Conservation (phyloP, 805 yeast genomes). For the Aciculoconidium aculeatum region DNA sequence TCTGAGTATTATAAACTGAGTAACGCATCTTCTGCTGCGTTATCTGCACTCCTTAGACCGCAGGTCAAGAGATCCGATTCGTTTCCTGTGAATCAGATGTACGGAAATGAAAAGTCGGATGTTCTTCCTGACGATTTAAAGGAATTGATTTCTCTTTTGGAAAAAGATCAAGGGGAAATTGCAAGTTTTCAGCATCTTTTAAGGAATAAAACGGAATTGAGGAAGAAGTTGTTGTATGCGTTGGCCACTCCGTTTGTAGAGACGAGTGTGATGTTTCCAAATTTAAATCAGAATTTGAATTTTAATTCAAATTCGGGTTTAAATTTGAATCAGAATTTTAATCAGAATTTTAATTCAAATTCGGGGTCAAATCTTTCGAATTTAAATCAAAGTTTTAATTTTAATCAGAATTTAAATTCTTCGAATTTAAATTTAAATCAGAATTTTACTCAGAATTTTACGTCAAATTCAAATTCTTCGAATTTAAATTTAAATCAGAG, state of each 20-base stretch:
- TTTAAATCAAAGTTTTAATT: no score
- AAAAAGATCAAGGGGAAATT: constrained; percentile 24
- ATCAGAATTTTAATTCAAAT: no score
- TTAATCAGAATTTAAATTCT: no score
- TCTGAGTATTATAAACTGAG: constrained; percentile 19
- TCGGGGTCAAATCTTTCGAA: no score
- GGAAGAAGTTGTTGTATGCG: constrained; percentile 50
- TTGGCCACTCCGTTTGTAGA: constrained; percentile 64
- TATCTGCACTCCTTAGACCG: constrained; percentile 41
- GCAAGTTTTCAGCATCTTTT: constrained; percentile 6
- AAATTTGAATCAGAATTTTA: no score
- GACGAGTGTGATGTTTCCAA: constrained; percentile 24
- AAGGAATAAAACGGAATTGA: constrained; percentile 34
- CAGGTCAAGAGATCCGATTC: constrained; percentile 31
- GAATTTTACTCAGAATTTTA: no score
- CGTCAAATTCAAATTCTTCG: no score
- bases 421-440: no score
- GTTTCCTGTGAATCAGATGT: constrained; percentile 20
- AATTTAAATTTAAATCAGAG: no score
- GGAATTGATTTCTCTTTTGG: constrained; percentile 45
- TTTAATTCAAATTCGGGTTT: no score
- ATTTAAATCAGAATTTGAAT: no score
- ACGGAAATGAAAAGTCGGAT: constrained; percentile 6
- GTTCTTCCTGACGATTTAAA: constrained; percentile 37
- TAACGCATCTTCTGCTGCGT: constrained; percentile 43